Percentiles rank a stretch among this genome's conserved stretches.
Evolutionary conservation across 2,329 filamentous ascomycete species (phyloP).

Genomic region (Aspergillaceae sp.): DNA sequence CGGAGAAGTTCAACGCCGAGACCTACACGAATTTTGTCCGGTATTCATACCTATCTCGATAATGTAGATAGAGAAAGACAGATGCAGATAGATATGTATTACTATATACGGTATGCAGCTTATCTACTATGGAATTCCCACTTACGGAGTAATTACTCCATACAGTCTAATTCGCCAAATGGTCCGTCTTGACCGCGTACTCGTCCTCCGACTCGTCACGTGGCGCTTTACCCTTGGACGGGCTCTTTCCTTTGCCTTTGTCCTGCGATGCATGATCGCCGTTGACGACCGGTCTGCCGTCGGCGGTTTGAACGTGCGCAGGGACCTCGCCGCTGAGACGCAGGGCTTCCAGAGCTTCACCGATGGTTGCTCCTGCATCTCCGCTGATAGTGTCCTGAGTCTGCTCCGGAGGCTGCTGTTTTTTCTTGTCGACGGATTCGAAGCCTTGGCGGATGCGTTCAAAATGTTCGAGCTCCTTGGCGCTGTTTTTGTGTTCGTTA

Average conservation of each 20-base stretch:
- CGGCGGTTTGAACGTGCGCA: slow-evolving; percentile 1
- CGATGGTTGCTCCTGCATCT: slow-evolving; percentile 23
- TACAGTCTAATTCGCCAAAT: slow-evolving; percentile 13
- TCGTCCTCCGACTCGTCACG: slow-evolving; percentile 26
- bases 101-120: too few species aligned
- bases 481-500: slow-evolving; percentile 43
- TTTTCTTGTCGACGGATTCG: slow-evolving; percentile 51
- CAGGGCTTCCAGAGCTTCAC: slow-evolving; percentile 30
- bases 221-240: slow-evolving; percentile 2
- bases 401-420: slow-evolving; percentile 7
- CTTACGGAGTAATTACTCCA: too few species aligned
- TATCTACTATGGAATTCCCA: too few species aligned
- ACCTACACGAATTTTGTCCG: too few species aligned
- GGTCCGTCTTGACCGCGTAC: slow-evolving; percentile 32
- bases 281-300: slow-evolving; percentile 17
- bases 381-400: background rate
- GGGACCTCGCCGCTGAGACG: slow-evolving; percentile 13
- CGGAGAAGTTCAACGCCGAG: too few species aligned
- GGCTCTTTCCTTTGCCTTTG: slow-evolving; percentile 21
- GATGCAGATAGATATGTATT: too few species aligned
- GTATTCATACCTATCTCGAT: too few species aligned
- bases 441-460: slow-evolving; percentile 74
- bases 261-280: slow-evolving; percentile 14
- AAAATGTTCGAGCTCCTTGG: slow-evolving; percentile 86
- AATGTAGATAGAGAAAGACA: too few species aligned